Base-by-base conservation (phyloP, 352 stramenopile species). In the Aphanomyces euteiches region DNA sequence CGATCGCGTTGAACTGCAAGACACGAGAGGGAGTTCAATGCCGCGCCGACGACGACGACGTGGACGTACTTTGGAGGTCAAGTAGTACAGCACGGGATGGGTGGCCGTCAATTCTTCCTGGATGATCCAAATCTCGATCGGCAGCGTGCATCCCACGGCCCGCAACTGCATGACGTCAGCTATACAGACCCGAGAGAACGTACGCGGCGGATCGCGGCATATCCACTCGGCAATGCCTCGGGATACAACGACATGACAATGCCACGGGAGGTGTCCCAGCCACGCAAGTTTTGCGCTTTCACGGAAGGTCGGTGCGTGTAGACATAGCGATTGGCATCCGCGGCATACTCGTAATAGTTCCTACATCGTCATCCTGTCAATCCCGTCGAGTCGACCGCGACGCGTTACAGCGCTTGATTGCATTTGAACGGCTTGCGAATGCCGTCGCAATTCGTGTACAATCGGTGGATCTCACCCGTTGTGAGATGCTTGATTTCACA, bases 241-340 rank as follows among this genome's bases (percentile, higher is more conserved):
- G 82, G 80, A 59, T 91, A 90, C 38, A 90, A 78, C 6, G 89
- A 78, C 67, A 91, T 82, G 56, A 89, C 78, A 48, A 91, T 88
- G 17, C 83, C 85, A n/a, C 45, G 45, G 13, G n/a, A n/a, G 13
- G 45, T 53, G 45, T 53, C n/a, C 45, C 45, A 53, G 13, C 45
- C 45, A 19, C 45, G 45, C 13, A 53, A 19, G 2, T 53, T 53
- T 53, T 53, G 45, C 45, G 2, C 45, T 19, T 53, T 15, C 13
- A 53, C 45, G 45, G 45, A 53, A 1, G 45, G 45, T 15, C 13
- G 13, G 45, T 53, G 45, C 13, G 45, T n/a, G 45, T 53, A 53
- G 13, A 53, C 45, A 19, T 53, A 53, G 1, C 13, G 13, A 15
- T 15, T 53, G 13, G 45, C n/a, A 19, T 53, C 45, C 45, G n/a